These are phyloP conservation scores for Pulchroboletus neoregius DNA, from an alignment of 1,284 basidiomycete genomes.

Conservation along the genomic window DNA sequence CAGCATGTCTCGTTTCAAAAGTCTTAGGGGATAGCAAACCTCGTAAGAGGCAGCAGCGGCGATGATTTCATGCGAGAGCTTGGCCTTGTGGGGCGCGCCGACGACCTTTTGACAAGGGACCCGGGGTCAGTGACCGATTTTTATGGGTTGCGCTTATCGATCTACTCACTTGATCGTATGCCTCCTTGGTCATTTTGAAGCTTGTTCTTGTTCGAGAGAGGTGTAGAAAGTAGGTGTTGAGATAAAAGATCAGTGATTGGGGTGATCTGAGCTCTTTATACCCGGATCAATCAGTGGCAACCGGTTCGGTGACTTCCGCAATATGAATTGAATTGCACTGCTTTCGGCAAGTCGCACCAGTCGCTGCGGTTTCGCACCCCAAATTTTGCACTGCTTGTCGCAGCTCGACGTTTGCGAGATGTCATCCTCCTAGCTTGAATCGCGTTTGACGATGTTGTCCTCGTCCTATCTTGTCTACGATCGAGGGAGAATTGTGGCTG, in stretches of 20 bases:
- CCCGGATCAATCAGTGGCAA: conserved; percentile 2
- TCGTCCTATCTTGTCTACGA: no score
- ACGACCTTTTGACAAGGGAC: conserved; percentile 26
- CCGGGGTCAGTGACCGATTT: background rate
- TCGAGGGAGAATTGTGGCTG: no score
- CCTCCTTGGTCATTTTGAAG: conserved; percentile 18
- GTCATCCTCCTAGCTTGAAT: no score
- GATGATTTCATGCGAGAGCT: conserved; percentile 29
- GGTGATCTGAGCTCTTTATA: conserved; percentile 17
- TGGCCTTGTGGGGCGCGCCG: conserved; percentile 35
- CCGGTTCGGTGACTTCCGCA: background rate
- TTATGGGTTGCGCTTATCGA: background rate
- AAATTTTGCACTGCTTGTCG: background rate
- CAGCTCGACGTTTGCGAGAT: background rate
- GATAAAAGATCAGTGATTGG: conserved; percentile 16
- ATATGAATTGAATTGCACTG: conserved; percentile 8
- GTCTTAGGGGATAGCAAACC: conserved; percentile 10
- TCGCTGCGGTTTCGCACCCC: background rate
- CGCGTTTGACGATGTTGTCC: no score
- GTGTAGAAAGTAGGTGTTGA: background rate
- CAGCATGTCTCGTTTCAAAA: background rate
- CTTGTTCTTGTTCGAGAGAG: background rate
- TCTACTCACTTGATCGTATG: conserved; percentile 16
- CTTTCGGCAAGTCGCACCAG: conserved; percentile 2
- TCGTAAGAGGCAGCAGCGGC: conserved; percentile 30